phyloP scores from a whole-genome alignment of 768 basidiomycete genomes.

The Kwoniella europaea region DNA sequence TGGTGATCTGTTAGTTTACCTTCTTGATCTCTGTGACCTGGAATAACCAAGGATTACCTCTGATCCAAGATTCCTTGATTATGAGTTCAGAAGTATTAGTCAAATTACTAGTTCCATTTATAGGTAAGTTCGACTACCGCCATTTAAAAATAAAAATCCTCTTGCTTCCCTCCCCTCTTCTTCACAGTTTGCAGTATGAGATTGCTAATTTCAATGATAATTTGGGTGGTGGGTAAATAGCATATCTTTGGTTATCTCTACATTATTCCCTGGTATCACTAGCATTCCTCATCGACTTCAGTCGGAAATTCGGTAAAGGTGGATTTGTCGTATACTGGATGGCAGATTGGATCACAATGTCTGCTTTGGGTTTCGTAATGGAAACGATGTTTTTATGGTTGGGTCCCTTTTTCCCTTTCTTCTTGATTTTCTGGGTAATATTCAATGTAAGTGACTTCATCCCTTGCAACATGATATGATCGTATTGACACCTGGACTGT shows the following conservation, averaged over 20 bases:
- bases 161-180: too few relatives aligned
- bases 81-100: constrained; percentile 41
- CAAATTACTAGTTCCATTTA: constrained; percentile 43
- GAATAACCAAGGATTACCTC: constrained; percentile 41
- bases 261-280: constrained; percentile 55
- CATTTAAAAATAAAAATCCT: too few relatives aligned
- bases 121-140: constrained; percentile 24
- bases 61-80: constrained; percentile 42
- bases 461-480: too few relatives aligned
- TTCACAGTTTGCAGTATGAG: too few relatives aligned
- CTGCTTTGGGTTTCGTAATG: constrained; percentile 53
- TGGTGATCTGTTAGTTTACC: constrained; percentile 44
- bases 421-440: constrained; percentile 56
- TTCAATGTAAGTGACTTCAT: constrained; percentile 48
- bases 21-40: constrained; percentile 53
- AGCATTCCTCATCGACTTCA: constrained; percentile 53
- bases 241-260: constrained; percentile 53
- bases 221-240: background rate
- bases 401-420: constrained; percentile 57
- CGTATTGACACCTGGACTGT: too few relatives aligned
- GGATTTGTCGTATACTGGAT: constrained; percentile 58
- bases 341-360: constrained; percentile 47
- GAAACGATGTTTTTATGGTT: constrained; percentile 51
- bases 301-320: constrained; percentile 44
- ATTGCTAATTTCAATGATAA: too few relatives aligned